Evolutionary conservation across 2,329 filamentous ascomycete genomes (phyloP), one percentile per base, ranked within the genome.

Genomic region (Karstenula rhodostoma): DNA sequence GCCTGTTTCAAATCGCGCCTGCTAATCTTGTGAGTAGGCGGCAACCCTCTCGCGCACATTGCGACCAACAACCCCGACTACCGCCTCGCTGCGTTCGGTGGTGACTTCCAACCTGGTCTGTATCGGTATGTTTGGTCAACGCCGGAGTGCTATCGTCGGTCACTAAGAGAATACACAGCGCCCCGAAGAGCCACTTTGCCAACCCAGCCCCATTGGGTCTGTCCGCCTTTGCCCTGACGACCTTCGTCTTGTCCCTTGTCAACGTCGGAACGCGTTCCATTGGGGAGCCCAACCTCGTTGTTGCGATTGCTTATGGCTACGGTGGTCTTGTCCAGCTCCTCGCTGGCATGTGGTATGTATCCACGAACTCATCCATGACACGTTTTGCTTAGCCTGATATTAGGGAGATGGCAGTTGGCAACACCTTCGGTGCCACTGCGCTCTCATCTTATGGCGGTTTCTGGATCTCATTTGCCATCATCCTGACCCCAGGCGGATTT

Each of bases 171-270:
- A 17, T 1, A 12, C 6, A 40, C 52, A 72, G 67, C 23, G 57
- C 74, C 22, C 76, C 76, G 23, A 71, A 67, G 52, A 78, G 78
- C 74, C 85, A 83, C 62, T 81, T 86, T 69, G 86, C 81, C 72
- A 88, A 88, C 73, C 86, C 86, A 49, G 85, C 85, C 59, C 86
- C 86, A 10, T 80, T 88, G 23, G 86, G 86, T 58, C 81, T 88
- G 49, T 83, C 86, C 53, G 86, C 85, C 77, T 90, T 90, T 76
- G 86, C 87, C n/a, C 72, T 88, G 64, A 89, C 88, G 10, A 89
- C 87, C 10, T 89, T 90, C 70, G 81, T 87, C 15, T 81, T 90
- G 56, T 82, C 81, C 5, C 68, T 80, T 51, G 82, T 84, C 75
- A 84, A 84, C 66, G 66, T 84, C 64, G 77, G 79, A 35, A 82